Evolutionary conservation across 1,139 yeast species (phyloP).

Genomic region (Geotrichum bryndzae): DNA sequence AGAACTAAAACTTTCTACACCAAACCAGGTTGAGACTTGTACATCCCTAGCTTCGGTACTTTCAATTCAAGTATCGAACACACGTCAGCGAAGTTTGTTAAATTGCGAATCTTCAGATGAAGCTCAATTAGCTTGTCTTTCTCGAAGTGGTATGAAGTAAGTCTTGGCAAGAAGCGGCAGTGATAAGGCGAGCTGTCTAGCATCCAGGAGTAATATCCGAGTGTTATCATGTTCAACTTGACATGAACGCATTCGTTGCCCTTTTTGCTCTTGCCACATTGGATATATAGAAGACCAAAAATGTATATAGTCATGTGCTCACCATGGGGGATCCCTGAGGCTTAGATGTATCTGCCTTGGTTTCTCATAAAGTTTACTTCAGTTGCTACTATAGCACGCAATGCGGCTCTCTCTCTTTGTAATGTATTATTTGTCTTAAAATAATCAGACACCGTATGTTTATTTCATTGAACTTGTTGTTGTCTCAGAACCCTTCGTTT

Average conservation of each 20-base stretch:
- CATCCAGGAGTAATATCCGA: slow-evolving; percentile 4
- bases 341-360: slow-evolving; percentile 22
- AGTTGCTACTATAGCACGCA: slow-evolving; percentile 18
- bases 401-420: neutral
- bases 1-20: slow-evolving; percentile 4
- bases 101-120: neutral
- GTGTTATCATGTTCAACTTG: slow-evolving; percentile 17
- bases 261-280: slow-evolving; percentile 23
- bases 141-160: neutral
- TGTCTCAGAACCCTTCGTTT: slow-evolving; percentile 2
- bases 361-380: slow-evolving; percentile 21
- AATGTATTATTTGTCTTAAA: neutral
- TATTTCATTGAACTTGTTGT: neutral
- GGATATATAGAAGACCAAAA: slow-evolving; percentile 21
- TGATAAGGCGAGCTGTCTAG: neutral
- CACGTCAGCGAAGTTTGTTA: neutral
- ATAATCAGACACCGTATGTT: neutral
- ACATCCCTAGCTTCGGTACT: neutral
- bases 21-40: slow-evolving; percentile 8
- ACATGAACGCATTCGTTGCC: slow-evolving; percentile 22
- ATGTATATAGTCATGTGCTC: slow-evolving; percentile 23
- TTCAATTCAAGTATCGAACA: neutral
- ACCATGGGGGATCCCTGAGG: slow-evolving; percentile 27
- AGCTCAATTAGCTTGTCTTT: neutral
- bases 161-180: neutral